Conservation (phyloP, 345 rosid genomes). For the Populus nigra region DNA sequence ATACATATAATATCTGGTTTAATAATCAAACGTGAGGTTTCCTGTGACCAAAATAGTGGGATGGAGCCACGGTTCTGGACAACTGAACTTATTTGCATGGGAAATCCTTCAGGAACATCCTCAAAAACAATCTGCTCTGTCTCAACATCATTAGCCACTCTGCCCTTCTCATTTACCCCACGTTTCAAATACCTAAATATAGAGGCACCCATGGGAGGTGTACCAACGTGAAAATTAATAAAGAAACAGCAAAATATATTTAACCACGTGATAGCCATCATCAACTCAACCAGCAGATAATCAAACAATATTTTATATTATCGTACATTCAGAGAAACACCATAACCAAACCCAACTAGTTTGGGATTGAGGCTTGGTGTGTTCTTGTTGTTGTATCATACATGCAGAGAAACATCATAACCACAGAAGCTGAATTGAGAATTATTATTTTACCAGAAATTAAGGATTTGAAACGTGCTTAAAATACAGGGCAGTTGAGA, state of each 20-base stretch:
- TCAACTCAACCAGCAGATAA: background rate
- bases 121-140: constrained; percentile 94
- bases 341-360: background rate
- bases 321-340: background rate
- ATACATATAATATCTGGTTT: constrained; percentile 95
- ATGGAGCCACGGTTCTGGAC: constrained; percentile 99
- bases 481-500: background rate
- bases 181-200: constrained; percentile 82
- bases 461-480: background rate
- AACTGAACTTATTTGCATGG: constrained; percentile 77
- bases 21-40: constrained; percentile 88
- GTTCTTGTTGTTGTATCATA: background rate
- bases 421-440: background rate
- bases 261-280: background rate
- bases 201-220: background rate
- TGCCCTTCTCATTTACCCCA: constrained; percentile 92
- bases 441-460: background rate
- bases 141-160: constrained; percentile 98
- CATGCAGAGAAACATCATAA: background rate
- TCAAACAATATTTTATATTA: background rate
- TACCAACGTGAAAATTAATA: background rate
- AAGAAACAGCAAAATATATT: background rate
- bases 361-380: background rate
- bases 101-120: constrained; percentile 67
- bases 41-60: constrained; percentile 98